Base-by-base conservation (phyloP, 1,284 basidiomycete species). In the Fistulinella cinereoalba region DNA sequence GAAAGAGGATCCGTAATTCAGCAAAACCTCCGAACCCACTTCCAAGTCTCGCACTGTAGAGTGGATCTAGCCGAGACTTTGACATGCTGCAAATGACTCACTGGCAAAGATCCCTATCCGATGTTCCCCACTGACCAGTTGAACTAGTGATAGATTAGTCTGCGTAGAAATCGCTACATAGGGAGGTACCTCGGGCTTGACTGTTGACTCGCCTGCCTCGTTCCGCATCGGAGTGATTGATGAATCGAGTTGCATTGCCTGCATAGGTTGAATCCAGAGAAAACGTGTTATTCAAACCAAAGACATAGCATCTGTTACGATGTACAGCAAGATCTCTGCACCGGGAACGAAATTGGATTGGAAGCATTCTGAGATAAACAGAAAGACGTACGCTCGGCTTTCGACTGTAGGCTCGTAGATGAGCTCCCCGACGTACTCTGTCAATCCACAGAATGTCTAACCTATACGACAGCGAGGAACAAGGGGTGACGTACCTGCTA, bases 231-330 rank as follows among this genome's bases (percentile, higher is more conserved):
- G 69, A 62, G 56, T 85, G 81, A 52, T 87, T 81, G 38, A 85
- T 73, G 53, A 77, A 85, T 21, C 81, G 68, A 6, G 79, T 71
- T 18, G 71, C 66, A 46, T 85, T 83, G 3, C 83, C 84, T 1
- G 69, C 68, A 28, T 66, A 71, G 3, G 71, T 63, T 37, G 77
- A 69, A 58, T 87, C 84, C 7, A 84, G 57, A 3, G 71, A 61
- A 18, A 72, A 49, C 0, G 57, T 56, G 0, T 56, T 32, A 44
- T 78, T 73, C n/a, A 83, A 59, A 12, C 61, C 62, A 46, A 83
- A 87, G 6, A 77, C 63, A 51, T 87, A 86, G 45, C 76, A 80
- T 43, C 82, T 71, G 4, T 65, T 56, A 18, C 72, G 66, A 39
- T 58, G 53, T 23, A 43, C 23, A 18, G 60, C 62, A 29, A 62